Evolutionary conservation across 2,329 filamentous ascomycete species (phyloP).

Genomic region (Elsinoe ampelina): DNA sequence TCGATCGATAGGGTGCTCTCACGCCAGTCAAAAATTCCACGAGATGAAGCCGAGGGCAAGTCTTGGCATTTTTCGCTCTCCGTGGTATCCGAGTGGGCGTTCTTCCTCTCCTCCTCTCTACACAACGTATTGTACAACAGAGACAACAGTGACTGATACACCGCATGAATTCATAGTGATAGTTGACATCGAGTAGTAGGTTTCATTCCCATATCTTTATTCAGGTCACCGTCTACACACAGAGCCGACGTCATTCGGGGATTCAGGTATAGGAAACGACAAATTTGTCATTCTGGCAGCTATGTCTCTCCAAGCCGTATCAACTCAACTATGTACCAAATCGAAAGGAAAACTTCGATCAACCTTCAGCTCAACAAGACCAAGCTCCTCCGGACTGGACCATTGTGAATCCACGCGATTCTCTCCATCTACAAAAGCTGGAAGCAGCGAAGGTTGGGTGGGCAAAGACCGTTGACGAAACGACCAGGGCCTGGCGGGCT

Average conservation of each 20-base stretch:
- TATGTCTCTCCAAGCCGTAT: background rate
- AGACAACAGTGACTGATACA: no score
- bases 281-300: background rate
- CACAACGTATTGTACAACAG: no score
- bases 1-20: background rate
- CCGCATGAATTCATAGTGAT: no score
- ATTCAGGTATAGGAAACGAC: background rate
- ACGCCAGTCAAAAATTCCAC: background rate
- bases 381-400: no score
- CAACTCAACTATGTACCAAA: background rate
- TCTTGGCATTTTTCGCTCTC: background rate
- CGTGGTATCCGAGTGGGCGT: no score
- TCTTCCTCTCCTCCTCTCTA: no score
- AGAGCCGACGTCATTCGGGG: background rate
- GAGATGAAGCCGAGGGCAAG: background rate
- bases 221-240: no score
- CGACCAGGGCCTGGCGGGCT: constrained; percentile 8
- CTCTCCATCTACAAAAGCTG: background rate
- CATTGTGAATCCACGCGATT: background rate
- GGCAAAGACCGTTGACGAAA: constrained; percentile 13
- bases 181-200: no score
- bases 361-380: background rate
- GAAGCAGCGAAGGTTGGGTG: constrained; percentile 12
- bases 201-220: no score
- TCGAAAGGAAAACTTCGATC: background rate